Percentiles rank a stretch among this genome's conserved stretches.
phyloP scores from a whole-genome alignment of 2,329 filamentous ascomycete genomes.

The Fusarium chuoi region DNA sequence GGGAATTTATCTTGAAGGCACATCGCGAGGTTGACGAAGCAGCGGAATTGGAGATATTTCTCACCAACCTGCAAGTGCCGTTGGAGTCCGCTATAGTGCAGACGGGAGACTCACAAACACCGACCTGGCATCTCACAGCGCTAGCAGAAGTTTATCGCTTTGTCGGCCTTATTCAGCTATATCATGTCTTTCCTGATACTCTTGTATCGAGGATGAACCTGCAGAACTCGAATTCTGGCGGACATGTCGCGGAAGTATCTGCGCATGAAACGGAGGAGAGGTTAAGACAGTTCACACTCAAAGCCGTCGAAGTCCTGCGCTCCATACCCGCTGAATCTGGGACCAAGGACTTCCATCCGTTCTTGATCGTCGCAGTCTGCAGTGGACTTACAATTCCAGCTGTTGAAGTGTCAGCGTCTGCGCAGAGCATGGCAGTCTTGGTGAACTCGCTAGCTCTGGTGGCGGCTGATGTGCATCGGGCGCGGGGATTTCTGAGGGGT shows the following conservation, averaged over 20 bases:
- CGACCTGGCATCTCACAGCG: neutral
- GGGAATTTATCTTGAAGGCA: neutral
- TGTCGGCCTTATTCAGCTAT: neutral
- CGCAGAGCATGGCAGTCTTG: rapidly evolving
- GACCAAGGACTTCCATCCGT: neutral
- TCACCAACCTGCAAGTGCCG: neutral
- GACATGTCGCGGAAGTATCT: rapidly evolving
- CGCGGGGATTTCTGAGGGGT: neutral
- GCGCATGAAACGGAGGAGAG: neutral
- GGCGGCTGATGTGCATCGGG: neutral
- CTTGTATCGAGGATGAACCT: neutral
- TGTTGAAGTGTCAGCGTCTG: rapidly evolving
- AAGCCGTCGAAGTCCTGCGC: neutral
- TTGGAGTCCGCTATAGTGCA: neutral
- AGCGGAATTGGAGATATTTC: rapidly evolving
- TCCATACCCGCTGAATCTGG: neutral
- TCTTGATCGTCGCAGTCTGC: neutral
- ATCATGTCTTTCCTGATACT: neutral
- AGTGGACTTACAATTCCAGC: neutral
- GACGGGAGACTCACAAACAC: neutral
- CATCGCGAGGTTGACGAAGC: neutral
- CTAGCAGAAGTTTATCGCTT: neutral
- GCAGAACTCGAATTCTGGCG: rapidly evolving
- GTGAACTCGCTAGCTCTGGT: neutral
- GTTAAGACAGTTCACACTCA: neutral